Evolutionary conservation across 2,329 filamentous ascomycete species (phyloP).

Genomic region (Fusarium proliferatum): DNA sequence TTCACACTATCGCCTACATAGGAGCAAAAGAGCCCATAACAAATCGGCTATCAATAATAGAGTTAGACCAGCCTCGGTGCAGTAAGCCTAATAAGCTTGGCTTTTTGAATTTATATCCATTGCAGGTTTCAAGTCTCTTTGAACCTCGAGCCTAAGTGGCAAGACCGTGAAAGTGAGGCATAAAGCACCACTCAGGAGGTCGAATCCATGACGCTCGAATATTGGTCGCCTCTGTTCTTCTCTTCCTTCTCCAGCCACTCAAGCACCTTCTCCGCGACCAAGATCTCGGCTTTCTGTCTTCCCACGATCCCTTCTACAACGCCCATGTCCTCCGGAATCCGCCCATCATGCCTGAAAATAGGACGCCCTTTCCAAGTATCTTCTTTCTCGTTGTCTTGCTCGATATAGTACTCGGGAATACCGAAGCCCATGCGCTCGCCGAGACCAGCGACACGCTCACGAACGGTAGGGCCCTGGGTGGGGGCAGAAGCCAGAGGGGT

Average conservation of each 20-base stretch:
- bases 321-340: constrained; percentile 49
- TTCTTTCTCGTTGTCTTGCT: constrained; percentile 18
- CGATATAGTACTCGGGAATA: constrained; percentile 50
- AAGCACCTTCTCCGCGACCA: constrained; percentile 55
- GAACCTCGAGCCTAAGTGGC: background rate
- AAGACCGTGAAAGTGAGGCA: background rate
- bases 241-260: constrained; percentile 48
- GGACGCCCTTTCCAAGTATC: constrained; percentile 53
- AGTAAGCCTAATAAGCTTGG: background rate
- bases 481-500: background rate
- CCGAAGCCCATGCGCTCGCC: constrained; percentile 49
- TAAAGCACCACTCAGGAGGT: background rate
- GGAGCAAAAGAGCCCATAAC: background rate
- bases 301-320: constrained; percentile 49
- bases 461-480: constrained; percentile 9
- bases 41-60: background rate
- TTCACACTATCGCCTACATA: background rate
- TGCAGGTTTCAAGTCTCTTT: background rate
- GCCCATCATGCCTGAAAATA: constrained; percentile 47
- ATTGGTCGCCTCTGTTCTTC: constrained; percentile 9
- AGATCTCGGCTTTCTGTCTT: constrained; percentile 51
- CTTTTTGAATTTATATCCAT: background rate
- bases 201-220: background rate
- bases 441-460: constrained; percentile 48
- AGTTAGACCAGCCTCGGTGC: background rate